These are phyloP conservation scores for Ogataea zsoltii DNA, from an alignment of 805 yeast species.

Conservation along the genomic window DNA sequence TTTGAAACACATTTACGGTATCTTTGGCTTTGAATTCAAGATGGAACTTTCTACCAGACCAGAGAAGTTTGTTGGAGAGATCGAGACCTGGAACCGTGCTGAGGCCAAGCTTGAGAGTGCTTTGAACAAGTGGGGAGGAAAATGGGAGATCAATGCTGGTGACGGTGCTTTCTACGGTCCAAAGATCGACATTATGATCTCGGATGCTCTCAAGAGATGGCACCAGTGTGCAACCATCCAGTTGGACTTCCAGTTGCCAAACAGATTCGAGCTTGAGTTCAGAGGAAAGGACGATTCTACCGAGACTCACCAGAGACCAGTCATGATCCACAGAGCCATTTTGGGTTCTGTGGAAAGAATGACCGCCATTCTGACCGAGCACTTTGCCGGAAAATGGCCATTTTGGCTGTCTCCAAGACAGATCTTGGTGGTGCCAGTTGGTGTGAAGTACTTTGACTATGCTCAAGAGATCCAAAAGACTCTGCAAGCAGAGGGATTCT, in stretches of 20 bases:
- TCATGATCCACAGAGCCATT: slow-evolving; percentile 99
- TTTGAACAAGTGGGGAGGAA: slow-evolving; percentile 79
- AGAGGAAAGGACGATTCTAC: slow-evolving; percentile 65
- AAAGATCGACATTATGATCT: slow-evolving; percentile 93
- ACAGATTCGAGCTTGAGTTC: slow-evolving; percentile 87
- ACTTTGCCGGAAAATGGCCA: slow-evolving; percentile 99
- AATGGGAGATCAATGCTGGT: slow-evolving; percentile 94
- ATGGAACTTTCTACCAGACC: slow-evolving; percentile 98
- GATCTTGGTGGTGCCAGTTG: slow-evolving; percentile 93
- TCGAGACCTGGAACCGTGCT: slow-evolving; percentile 92
- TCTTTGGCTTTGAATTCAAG: slow-evolving; percentile 91
- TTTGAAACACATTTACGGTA: slow-evolving; percentile 81
- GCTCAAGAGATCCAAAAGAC: slow-evolving; percentile 77
- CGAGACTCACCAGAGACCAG: slow-evolving; percentile 74
- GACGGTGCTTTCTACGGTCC: slow-evolving; percentile 98
- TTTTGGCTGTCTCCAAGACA: slow-evolving; percentile 99
- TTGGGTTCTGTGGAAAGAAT: slow-evolving; percentile 98
- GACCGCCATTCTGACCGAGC: slow-evolving; percentile 98
- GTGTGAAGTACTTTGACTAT: slow-evolving; percentile 87
- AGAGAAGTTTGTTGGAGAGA: slow-evolving; percentile 91
- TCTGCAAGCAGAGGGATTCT: slow-evolving; percentile 74
- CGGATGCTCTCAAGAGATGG: slow-evolving; percentile 95
- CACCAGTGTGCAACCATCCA: slow-evolving; percentile 99
- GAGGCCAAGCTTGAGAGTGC: slow-evolving; percentile 83
- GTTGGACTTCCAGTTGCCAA: slow-evolving; percentile 97